Evolutionary conservation across 2,329 filamentous ascomycete genomes (phyloP).

Genomic region (Talaromyces sp.): DNA sequence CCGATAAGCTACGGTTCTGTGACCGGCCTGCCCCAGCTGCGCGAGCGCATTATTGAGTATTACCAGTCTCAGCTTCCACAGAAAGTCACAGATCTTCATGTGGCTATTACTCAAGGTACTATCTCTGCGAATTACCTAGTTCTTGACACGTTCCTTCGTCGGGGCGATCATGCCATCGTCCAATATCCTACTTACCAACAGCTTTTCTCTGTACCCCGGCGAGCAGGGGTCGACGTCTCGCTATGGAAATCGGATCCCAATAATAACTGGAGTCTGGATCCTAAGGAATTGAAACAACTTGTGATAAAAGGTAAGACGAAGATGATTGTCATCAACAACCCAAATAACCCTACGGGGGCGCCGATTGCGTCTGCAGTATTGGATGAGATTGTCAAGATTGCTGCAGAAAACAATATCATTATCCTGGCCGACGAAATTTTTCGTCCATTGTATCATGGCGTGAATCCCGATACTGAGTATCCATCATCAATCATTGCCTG

Average conservation of each 20-base stretch:
- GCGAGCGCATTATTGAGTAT: background rate
- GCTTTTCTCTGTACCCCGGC: conserved; percentile 63
- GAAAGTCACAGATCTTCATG: background rate
- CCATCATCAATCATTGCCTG: background rate
- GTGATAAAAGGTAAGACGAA: conserved; percentile 3
- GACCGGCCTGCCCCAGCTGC: background rate
- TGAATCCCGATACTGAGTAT: background rate
- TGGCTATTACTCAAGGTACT: conserved; percentile 48
- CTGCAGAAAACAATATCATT: conserved; percentile 17
- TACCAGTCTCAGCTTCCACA: background rate
- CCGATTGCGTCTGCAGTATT: background rate
- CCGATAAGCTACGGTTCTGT: background rate
- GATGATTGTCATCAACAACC: conserved; percentile 5
- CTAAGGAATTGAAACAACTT: background rate
- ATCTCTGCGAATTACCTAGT: conserved; percentile 75
- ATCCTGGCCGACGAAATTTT: background rate
- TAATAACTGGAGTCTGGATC: background rate
- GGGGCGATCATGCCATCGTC: conserved; percentile 77
- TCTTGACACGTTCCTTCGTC: conserved; percentile 64
- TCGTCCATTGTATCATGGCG: background rate
- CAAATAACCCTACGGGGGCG: conserved; percentile 1
- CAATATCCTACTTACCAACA: conserved; percentile 85
- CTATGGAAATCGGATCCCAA: background rate
- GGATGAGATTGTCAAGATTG: conserved; percentile 13
- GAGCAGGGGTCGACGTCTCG: background rate